Percentiles rank a stretch among this genome's conserved stretches.
Evolutionary conservation across 441 rosid species (phyloP).

Genomic region (Capsella rubella): DNA sequence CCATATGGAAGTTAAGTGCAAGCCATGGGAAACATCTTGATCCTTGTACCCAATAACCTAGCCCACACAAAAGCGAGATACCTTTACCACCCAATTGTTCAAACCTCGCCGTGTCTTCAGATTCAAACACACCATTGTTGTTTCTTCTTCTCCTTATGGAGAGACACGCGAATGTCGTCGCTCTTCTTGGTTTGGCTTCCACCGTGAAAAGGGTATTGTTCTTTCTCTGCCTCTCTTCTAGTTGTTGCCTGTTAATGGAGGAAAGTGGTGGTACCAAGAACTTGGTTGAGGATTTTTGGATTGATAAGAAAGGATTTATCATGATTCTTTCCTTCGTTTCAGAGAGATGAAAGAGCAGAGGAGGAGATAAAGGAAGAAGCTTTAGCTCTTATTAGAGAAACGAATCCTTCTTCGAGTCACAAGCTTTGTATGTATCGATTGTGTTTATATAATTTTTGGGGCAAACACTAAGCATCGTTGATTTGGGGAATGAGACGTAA

Average conservation of each 20-base stretch:
- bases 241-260: constrained; percentile 28
- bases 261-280: constrained; percentile 33
- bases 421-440: constrained; percentile 31
- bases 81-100: constrained; percentile 49
- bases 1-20: constrained; percentile 86
- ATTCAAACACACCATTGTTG: constrained; percentile 43
- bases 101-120: constrained; percentile 47
- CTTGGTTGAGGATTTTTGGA: constrained; percentile 31
- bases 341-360: constrained; percentile 17
- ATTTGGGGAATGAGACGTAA: constrained; percentile 19
- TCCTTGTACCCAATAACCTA: constrained; percentile 87
- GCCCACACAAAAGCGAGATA: constrained; percentile 62
- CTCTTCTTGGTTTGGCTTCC: constrained; percentile 41
- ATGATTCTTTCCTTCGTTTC: constrained; percentile 13
- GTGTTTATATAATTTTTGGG: constrained; percentile 32
- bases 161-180: constrained; percentile 45
- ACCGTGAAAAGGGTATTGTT: constrained; percentile 38
- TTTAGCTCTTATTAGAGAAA: neutral
- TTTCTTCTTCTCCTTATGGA: constrained; percentile 42
- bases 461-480: constrained; percentile 36
- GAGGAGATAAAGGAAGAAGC: constrained; percentile 7
- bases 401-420: constrained; percentile 10
- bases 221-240: constrained; percentile 27
- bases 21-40: constrained; percentile 91
- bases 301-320: constrained; percentile 34